Evolutionary conservation across 2,329 filamentous ascomycete genomes (phyloP), one percentile per base, ranked within the genome.

Genomic region (Fusarium caatingaense): DNA sequence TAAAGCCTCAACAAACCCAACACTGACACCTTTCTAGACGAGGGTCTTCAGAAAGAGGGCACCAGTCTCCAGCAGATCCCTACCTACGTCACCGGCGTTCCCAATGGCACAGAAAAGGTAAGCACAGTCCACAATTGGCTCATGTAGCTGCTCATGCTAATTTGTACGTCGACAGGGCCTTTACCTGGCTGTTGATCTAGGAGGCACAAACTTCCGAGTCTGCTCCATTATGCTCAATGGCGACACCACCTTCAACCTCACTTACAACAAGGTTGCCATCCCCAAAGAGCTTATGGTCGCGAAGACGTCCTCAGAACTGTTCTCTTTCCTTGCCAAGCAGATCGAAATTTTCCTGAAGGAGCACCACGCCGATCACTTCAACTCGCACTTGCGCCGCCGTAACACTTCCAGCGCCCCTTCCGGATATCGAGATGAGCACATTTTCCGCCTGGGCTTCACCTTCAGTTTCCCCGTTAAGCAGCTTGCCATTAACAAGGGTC

Each of bases 381-480:
- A 91, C 75, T 85, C 88, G 66, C 87, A 93, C 79, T 79, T 90
- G 63, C 86, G 87, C 72, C 88, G 91, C 66, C 88, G 91, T 66
- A 83, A 87, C 68, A 90, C 89, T 5, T 80, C 84, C 49, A 88
- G 86, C 78, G 85, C 85, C 27, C 84, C 85, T 21, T 83, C 87
- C 51, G 88, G 88, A 28, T 89, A 85, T 77, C 84, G 84, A 56
- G 89, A 93, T 68, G 89, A 95, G 78, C 86, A 95, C 63, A 88
- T 96, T 66, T 97, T 98, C 83, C 92, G 94, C 75, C 86, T 99
- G 44, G 96, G 96, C n/a, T 99, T 99, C 83, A 99, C 96, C 56
- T 99, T 99, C 82, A 97, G 93, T 78, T 99, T 98, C 83, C 96
- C 96, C 5, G 94, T 98, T 41, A 89, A 97, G 78, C 96, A 99